These are phyloP conservation scores for Penicillium argentinense DNA, from an alignment of 495 filamentous ascomycete species.

Conservation along the genomic window DNA sequence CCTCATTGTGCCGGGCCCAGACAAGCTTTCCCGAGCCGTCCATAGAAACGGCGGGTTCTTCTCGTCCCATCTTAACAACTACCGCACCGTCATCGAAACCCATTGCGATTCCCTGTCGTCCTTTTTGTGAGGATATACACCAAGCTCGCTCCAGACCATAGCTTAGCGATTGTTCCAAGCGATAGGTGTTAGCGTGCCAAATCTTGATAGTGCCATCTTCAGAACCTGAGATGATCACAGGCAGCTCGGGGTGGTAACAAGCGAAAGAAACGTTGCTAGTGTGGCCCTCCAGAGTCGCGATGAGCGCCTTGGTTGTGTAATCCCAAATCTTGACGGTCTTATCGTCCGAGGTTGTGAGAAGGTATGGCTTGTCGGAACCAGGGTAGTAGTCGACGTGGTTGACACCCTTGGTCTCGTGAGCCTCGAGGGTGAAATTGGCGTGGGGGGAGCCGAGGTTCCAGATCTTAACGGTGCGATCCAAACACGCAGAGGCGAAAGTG, in stretches of 20 bases:
- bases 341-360: conserved; percentile 95
- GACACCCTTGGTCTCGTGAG: conserved; percentile 96
- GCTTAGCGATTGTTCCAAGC: conserved; percentile 90
- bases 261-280: conserved; percentile 99
- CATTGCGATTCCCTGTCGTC: conserved; percentile 89
- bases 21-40: conserved; percentile 92
- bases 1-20: conserved; percentile 92
- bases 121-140: conserved; percentile 94
- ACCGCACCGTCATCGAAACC: conserved; percentile 98
- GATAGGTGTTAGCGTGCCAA: conserved; percentile 97
- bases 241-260: conserved; percentile 95
- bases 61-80: conserved; percentile 94
- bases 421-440: conserved; percentile 93
- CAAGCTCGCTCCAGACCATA: conserved; percentile 95
- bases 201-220: conserved; percentile 98
- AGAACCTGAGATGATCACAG: conserved; percentile 97
- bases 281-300: conserved; percentile 95
- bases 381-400: conserved; percentile 99
- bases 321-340: conserved; percentile 96
- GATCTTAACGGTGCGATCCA: conserved; percentile 97
- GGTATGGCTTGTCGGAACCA: conserved; percentile 93
- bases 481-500: conserved; percentile 93
- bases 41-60: conserved; percentile 98
- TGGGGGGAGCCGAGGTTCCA: conserved; percentile 91
- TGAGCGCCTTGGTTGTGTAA: conserved; percentile 95